A percentile compares a stretch with the other conserved stretches of the same genome.
Evolutionary conservation across 2,329 filamentous ascomycete species (phyloP).

Genomic region (Neopestalotiopsis clavispora): DNA sequence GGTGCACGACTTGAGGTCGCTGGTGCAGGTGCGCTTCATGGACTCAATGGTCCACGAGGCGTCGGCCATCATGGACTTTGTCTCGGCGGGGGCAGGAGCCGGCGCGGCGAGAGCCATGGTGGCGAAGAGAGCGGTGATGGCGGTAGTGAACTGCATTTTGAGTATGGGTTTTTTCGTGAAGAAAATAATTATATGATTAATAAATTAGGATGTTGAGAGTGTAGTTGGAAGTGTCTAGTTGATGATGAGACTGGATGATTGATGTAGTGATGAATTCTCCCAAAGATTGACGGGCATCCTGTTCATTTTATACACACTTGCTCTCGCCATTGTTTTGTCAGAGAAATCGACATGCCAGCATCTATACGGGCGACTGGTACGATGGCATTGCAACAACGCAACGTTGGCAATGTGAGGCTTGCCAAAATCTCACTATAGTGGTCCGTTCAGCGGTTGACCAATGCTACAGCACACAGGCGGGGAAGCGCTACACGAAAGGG

Average conservation of each 20-base stretch:
- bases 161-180: background rate
- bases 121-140: conserved; percentile 19
- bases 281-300: background rate
- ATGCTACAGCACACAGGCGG: background rate
- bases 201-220: background rate
- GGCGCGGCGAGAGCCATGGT: conserved; percentile 16
- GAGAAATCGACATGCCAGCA: background rate
- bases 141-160: conserved; percentile 19
- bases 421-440: background rate
- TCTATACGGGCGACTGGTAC: background rate
- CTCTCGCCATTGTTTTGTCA: background rate
- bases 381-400: background rate
- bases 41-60: conserved; percentile 45
- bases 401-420: background rate
- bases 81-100: background rate
- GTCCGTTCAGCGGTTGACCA: background rate
- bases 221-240: background rate
- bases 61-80: conserved; percentile 23
- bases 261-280: background rate
- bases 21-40: conserved; percentile 44
- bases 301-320: background rate
- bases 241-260: background rate
- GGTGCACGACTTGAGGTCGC: conserved; percentile 40
- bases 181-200: background rate
- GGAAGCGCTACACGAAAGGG: background rate